Conservation (phyloP, 768 basidiomycete genomes). For the Coprinellus aureogranulatus region DNA sequence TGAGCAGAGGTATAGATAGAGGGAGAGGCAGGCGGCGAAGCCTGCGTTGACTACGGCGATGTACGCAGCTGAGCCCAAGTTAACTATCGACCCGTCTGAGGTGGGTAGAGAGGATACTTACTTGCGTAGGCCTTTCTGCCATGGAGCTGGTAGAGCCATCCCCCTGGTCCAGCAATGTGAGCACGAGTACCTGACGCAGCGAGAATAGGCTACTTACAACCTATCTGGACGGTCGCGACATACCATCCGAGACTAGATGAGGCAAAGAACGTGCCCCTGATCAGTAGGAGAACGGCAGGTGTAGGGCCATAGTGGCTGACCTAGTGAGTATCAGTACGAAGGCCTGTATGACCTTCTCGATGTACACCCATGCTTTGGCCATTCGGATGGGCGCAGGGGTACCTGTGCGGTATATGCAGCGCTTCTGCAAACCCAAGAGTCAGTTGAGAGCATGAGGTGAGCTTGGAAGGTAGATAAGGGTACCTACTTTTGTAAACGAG, state of each 20-base stretch:
- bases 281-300: not conserved
- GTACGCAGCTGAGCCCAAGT: not conserved
- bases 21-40: constrained; percentile 21
- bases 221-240: not conserved
- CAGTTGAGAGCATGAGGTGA: no score
- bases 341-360: not conserved
- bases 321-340: not conserved
- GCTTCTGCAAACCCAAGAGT: no score
- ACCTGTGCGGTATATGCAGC: no score
- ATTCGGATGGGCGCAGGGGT: no score
- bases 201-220: not conserved
- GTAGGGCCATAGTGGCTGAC: not conserved
- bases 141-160: constrained; percentile 3
- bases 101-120: not conserved
- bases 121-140: not conserved
- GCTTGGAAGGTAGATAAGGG: no score
- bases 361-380: not conserved
- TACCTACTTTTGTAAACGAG: no score
- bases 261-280: no score
- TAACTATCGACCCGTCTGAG: not conserved
- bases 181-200: not conserved
- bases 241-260: constrained; percentile 4
- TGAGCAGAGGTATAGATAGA: constrained; percentile 33
- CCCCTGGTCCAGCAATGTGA: not conserved
- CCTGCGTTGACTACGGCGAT: constrained; percentile 16